These are phyloP conservation scores for Aquilaria sinensis DNA, from an alignment of 345 rosid genomes.

Conservation along the genomic window DNA sequence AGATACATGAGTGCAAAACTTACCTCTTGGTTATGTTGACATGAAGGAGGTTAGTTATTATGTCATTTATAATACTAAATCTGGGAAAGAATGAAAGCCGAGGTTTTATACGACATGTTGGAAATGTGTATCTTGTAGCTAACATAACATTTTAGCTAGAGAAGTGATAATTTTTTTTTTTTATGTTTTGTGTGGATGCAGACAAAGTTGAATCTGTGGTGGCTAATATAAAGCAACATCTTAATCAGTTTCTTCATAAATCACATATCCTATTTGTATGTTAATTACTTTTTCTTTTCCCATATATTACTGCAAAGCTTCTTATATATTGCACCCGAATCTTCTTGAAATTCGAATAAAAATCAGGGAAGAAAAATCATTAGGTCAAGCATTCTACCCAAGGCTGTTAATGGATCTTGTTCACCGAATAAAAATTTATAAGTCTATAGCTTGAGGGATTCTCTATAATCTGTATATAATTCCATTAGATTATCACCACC, in stretches of 20 bases:
- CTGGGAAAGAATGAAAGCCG: not conserved
- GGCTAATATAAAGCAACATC: conserved; percentile 92
- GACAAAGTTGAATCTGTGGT: conserved; percentile 89
- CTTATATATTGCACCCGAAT: not conserved
- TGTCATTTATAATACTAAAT: too few species aligned
- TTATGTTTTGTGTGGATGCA: conserved; percentile 33
- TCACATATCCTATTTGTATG: conserved; percentile 60
- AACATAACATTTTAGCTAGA: not conserved
- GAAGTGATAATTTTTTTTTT: conserved; percentile 14
- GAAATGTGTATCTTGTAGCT: not conserved
- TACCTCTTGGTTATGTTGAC: conserved; percentile 76
- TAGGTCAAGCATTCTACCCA: too few species aligned
- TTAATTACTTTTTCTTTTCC: not conserved
- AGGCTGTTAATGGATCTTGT: too few species aligned
- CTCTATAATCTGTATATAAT: too few species aligned
- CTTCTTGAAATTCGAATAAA: not conserved
- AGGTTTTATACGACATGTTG: not conserved
- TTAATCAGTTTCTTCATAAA: conserved; percentile 78
- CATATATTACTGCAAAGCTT: not conserved
- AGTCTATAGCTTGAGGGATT: too few species aligned
- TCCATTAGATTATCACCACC: too few species aligned
- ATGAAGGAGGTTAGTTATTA: conserved; percentile 57
- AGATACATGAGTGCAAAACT: conserved; percentile 80
- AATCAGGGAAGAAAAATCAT: too few species aligned
- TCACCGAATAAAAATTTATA: too few species aligned